Percentiles rank a stretch among this genome's conserved stretches.
Conservation (phyloP, 2,329 filamentous ascomycete species). For the Didymella pinodella region DNA sequence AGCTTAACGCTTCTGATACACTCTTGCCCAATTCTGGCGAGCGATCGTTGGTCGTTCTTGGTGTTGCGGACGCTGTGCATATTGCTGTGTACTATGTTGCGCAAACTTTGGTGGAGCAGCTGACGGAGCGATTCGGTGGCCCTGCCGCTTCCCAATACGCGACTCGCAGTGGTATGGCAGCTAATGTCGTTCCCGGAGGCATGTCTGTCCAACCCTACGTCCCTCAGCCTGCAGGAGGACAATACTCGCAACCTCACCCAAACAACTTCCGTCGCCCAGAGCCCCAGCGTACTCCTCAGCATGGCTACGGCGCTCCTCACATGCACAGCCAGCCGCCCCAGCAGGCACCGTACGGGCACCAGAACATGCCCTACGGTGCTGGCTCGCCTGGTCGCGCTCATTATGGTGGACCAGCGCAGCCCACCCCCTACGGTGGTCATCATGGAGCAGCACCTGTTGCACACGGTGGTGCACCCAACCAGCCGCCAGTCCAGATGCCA, state of each 20-base stretch:
- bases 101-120: slow-evolving; percentile 95
- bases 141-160: slow-evolving; percentile 98
- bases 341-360: slow-evolving; percentile 56
- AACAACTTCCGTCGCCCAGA: slow-evolving; percentile 80
- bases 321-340: slow-evolving; percentile 70
- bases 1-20: slow-evolving; percentile 94
- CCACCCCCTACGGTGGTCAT: slow-evolving; percentile 71
- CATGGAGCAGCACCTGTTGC: slow-evolving; percentile 59
- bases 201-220: slow-evolving; percentile 99
- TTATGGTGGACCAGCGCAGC: slow-evolving; percentile 81
- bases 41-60: slow-evolving; percentile 96
- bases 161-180: slow-evolving; percentile 89
- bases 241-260: slow-evolving; percentile 90
- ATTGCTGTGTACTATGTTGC: slow-evolving; percentile 99
- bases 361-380: slow-evolving; percentile 80
- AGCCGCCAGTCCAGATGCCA: slow-evolving; percentile 69
- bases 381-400: slow-evolving; percentile 72
- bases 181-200: slow-evolving; percentile 91
- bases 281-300: slow-evolving; percentile 76
- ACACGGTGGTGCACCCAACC: slow-evolving; percentile 74
- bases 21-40: slow-evolving; percentile 95
- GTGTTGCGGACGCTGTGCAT: slow-evolving; percentile 96
- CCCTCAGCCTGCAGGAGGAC: slow-evolving; percentile 89
- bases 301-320: slow-evolving; percentile 70
- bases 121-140: slow-evolving; percentile 95